Evolutionary conservation across 257 asterid genomes (phyloP).

Genomic region (Scutellaria galericulata): DNA sequence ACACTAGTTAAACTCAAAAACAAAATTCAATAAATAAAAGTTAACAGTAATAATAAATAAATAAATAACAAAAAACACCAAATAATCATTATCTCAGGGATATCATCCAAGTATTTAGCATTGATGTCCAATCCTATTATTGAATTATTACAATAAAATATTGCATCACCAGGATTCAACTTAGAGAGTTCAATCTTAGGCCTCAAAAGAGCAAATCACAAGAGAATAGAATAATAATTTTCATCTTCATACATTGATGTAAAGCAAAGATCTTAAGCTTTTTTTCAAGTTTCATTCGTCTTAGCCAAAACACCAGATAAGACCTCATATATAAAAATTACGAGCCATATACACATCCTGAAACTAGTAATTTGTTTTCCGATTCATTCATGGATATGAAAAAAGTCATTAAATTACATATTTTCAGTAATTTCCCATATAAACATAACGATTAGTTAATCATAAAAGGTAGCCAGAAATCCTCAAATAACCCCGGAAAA

Average conservation of each 20-base stretch:
- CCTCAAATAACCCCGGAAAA: neutral
- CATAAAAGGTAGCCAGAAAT: neutral
- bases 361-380: neutral
- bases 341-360: conserved; percentile 4
- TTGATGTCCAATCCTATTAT: neutral
- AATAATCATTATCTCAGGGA: conserved; percentile 7
- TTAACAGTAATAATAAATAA: neutral
- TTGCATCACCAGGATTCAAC: conserved; percentile 14
- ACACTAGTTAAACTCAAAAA: neutral
- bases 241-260: conserved; percentile 3
- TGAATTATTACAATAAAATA: conserved; percentile 1
- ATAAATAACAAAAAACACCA: neutral
- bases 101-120: neutral
- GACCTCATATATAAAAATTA: neutral
- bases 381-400: neutral
- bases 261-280: neutral
- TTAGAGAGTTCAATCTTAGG: conserved; percentile 8
- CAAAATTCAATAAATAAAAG: too few relatives aligned
- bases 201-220: neutral
- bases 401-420: neutral
- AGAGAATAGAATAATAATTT: neutral
- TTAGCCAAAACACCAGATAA: conserved; percentile 6
- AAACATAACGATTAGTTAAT: neutral
- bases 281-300: neutral
- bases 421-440: neutral